Percentiles rank a stretch among this genome's conserved stretches.
Evolutionary conservation across 164 flowering plant species (phyloP).

Genomic region (Stephania japonica): DNA sequence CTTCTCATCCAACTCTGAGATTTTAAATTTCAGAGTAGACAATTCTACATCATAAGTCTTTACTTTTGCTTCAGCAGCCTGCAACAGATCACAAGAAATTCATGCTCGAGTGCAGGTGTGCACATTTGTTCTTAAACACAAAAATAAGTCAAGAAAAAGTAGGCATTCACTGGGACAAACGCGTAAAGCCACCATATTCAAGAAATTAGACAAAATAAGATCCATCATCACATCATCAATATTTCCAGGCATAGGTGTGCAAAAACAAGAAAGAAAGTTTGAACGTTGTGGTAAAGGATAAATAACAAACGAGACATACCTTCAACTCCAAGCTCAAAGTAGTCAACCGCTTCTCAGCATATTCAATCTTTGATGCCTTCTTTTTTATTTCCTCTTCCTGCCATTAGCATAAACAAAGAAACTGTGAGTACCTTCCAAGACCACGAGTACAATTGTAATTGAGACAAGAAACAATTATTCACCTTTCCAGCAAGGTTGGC

Average conservation of each 20-base stretch:
- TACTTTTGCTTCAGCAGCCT: slow-evolving; percentile 83
- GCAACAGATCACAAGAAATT: slow-evolving; percentile 13
- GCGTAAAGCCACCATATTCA: not conserved
- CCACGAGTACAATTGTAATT: slow-evolving; percentile 1
- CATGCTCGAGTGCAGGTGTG: not conserved
- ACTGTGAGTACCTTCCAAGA: not conserved
- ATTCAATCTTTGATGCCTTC: slow-evolving; percentile 58
- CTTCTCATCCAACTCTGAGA: slow-evolving; percentile 54
- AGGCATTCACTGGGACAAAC: no score
- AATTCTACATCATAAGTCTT: slow-evolving; percentile 60
- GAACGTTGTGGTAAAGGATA: not conserved
- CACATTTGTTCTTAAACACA: not conserved
- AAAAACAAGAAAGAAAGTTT: not conserved
- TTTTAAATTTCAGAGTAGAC: slow-evolving; percentile 51
- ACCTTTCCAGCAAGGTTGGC: slow-evolving; percentile 69
- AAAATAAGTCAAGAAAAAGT: not conserved
- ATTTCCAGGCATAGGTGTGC: not conserved
- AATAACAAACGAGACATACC: slow-evolving; percentile 31
- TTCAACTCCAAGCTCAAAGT: slow-evolving; percentile 67
- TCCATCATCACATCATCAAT: not conserved
- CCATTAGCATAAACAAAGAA: slow-evolving; percentile 12
- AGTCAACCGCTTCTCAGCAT: slow-evolving; percentile 75
- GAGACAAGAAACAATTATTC: slow-evolving; percentile 8
- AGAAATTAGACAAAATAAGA: not conserved
- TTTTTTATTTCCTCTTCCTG: slow-evolving; percentile 87